Base-by-base conservation (phyloP, 257 asterid species). In the Handroanthus guayacan region DNA sequence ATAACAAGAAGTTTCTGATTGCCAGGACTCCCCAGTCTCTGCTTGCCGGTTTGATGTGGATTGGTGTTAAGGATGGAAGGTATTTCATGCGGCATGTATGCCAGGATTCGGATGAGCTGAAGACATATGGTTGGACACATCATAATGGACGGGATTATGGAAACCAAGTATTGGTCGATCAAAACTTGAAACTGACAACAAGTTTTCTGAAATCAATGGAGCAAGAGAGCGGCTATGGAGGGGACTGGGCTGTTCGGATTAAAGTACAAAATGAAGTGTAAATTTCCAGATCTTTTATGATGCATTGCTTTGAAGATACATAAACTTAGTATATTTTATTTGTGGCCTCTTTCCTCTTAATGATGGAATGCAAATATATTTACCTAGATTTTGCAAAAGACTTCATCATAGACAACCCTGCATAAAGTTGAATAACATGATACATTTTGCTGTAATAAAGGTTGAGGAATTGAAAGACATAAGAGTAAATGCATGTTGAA, bases 81-180 rank as follows among this genome's bases (percentile, higher is more conserved):
- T 95, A 91, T 85, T 78, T 67, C 69, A 86, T 95, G 97, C 83
- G 99, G 62, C 99, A 95, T 82, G 82, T 87, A 39, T 95, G 99
- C 85, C 91, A 93, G 76, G 86, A 95, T 85, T 91, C 99, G 0
- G 99, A 95, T 65, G 94, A 89, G 79, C 93, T 95, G 34, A 86
- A 85, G 72, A 87, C 86, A 60, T 95, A 93, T 86, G 99, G 97
- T 66, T 95, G 99, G 99, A 86, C 88, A 5, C 91, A 87, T 58
- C 99, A 95, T 71, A 89, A 95, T 81, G 99, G 98, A 47, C 92
- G 95, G 51, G 97, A 95, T 81, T 95, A 93, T 79, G 99, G 98
- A 18, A 96, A 84, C 67, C 99, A 93, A 71, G 80, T 89, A 79
- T 82, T 95, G 81, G 90, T 79, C 45, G 99, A 95, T 78, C 97